phyloP scores from a whole-genome alignment of 208 protist genomes.

The Acanthamoeba triangularis region DNA sequence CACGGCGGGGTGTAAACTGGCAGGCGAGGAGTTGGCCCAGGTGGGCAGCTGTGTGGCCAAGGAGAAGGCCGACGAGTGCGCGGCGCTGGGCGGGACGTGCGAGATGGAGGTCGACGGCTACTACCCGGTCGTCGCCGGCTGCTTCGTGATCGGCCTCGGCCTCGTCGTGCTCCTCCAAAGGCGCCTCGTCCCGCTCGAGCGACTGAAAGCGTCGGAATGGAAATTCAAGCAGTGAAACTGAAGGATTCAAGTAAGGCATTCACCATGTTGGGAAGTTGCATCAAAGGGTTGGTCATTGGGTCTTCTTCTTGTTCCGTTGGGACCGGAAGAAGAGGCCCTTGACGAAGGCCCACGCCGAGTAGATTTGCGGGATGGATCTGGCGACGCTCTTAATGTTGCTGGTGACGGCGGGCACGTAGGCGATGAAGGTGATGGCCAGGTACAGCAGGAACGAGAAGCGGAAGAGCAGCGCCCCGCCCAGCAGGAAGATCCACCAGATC shows the following conservation, averaged over 20 bases:
- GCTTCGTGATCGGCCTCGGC: conserved; percentile 39
- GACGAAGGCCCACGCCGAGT: neutral
- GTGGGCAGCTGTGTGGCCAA: conserved; percentile 61
- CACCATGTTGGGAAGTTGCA: too few species aligned
- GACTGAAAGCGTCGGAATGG: neutral
- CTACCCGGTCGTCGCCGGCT: conserved; percentile 59
- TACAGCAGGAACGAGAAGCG: conserved; percentile 45
- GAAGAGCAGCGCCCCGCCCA: conserved; percentile 8
- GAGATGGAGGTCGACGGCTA: conserved; percentile 30
- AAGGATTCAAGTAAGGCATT: too few species aligned
- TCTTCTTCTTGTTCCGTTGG: too few species aligned
- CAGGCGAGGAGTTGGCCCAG: conserved; percentile 1
- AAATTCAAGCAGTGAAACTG: conserved; percentile 33
- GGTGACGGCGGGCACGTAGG: neutral
- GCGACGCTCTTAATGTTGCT: neutral
- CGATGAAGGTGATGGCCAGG: neutral
- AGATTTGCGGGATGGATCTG: neutral
- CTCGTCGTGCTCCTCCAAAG: neutral
- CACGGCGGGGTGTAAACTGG: neutral
- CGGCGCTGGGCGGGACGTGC: conserved; percentile 50
- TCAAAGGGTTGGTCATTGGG: too few species aligned
- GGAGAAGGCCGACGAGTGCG: conserved; percentile 43
- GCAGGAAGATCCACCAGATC: conserved; percentile 14
- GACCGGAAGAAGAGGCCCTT: neutral
- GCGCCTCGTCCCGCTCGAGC: conserved; percentile 25